Conservation (phyloP, 176 grass and related monocot species). For the Aechmea fasciata region DNA sequence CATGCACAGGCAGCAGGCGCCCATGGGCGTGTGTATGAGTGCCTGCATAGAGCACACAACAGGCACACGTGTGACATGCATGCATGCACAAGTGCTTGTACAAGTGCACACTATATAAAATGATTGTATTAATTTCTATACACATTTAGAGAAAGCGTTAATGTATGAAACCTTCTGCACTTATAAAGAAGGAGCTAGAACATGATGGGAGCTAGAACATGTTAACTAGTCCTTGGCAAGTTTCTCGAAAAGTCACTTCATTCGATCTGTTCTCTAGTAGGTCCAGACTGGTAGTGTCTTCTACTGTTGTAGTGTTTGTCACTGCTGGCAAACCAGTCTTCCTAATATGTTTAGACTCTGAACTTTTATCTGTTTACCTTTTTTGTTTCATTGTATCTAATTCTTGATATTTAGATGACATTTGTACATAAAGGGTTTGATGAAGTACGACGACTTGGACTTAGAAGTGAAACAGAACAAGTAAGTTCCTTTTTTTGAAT, state of each 20-base stretch:
- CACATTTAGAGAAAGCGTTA: no score
- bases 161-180: no score
- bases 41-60: no score
- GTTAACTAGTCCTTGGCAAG: background rate
- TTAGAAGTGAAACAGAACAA: conserved; percentile 84
- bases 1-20: no score
- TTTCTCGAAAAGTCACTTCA: background rate
- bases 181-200: background rate
- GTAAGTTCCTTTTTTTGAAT: conserved; percentile 16
- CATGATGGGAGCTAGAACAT: background rate
- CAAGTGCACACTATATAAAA: no score
- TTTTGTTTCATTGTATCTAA: conserved; percentile 6
- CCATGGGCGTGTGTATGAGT: no score
- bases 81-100: no score
- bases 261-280: no score
- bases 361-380: conserved; percentile 1
- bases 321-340: background rate
- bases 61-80: no score
- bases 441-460: conserved; percentile 88
- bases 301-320: background rate
- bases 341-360: conserved; percentile 1
- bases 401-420: conserved; percentile 46
- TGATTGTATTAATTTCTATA: no score
- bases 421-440: conserved; percentile 99
- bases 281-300: background rate